These are phyloP conservation scores for Fusarium sp. DNA, from an alignment of 2,329 filamentous ascomycete genomes.

Conservation along the genomic window DNA sequence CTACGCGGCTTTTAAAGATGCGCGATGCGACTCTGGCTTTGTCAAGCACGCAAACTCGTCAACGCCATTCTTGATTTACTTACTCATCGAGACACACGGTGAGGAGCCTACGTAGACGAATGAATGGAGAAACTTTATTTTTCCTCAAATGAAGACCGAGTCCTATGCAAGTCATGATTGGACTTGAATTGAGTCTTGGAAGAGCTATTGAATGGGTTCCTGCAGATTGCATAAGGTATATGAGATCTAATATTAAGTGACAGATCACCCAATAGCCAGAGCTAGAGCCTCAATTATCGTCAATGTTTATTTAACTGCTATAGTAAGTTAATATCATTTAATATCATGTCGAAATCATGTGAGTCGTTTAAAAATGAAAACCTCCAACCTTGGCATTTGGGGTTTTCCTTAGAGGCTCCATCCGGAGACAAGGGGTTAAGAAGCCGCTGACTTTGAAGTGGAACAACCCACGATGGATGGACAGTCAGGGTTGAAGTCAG, in stretches of 20 bases:
- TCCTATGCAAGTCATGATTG: not conserved
- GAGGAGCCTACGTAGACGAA: not conserved
- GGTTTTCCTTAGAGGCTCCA: constrained; percentile 13
- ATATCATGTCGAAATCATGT: not conserved
- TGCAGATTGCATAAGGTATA: not conserved
- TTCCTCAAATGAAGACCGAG: constrained; percentile 16
- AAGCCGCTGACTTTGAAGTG: constrained; percentile 20
- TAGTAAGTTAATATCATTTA: not conserved
- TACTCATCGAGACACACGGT: constrained; percentile 2
- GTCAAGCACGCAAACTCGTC: constrained; percentile 10
- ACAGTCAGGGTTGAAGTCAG: not conserved
- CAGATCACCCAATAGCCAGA: not conserved
- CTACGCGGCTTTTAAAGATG: constrained; percentile 14
- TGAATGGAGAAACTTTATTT: constrained; percentile 26
- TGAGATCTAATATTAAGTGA: not conserved
- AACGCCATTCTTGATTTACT: not conserved
- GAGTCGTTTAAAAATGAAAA: not conserved
- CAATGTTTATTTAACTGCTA: not conserved
- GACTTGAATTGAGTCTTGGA: not conserved
- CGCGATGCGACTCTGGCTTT: constrained; percentile 16
- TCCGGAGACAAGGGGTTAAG: constrained; percentile 23
- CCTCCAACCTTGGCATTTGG: constrained; percentile 9
- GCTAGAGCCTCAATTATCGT: not conserved
- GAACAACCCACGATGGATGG: constrained; percentile 5
- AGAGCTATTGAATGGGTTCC: not conserved